phyloP scores from a whole-genome alignment of 805 yeast species.

The Grigorovia transvaalensis region DNA sequence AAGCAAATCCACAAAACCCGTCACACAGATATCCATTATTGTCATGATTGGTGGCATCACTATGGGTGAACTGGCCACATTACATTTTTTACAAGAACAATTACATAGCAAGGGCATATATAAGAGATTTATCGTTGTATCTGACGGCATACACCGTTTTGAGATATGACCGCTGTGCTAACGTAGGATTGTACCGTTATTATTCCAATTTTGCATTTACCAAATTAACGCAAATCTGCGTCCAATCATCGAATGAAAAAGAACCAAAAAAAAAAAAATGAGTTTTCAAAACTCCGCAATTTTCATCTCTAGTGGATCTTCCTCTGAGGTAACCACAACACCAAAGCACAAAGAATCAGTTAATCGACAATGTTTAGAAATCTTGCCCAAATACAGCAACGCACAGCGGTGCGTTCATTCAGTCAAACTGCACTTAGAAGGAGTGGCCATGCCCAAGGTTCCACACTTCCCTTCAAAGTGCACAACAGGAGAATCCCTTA shows the following conservation, averaged over 20 bases:
- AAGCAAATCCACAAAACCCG: neutral
- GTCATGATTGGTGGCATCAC: slow-evolving; percentile 79
- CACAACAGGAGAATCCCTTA: slow-evolving; percentile 88
- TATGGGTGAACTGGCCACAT: slow-evolving; percentile 67
- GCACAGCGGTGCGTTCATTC: neutral
- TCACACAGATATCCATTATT: slow-evolving; percentile 30
- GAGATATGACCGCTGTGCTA: neutral
- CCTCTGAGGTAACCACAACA: neutral
- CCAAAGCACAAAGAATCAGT: neutral
- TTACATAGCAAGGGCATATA: slow-evolving; percentile 27
- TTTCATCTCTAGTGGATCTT: neutral
- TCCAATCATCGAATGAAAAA: neutral
- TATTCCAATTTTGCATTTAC: too few relatives aligned
- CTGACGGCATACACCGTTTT: slow-evolving; percentile 31
- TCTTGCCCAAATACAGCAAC: neutral
- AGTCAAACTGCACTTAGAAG: neutral
- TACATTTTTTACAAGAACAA: slow-evolving; percentile 48
- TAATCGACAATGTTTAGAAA: neutral
- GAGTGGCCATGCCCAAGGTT: slow-evolving; percentile 41
- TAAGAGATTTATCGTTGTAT: slow-evolving; percentile 35
- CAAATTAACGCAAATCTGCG: too few relatives aligned
- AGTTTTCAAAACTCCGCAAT: neutral
- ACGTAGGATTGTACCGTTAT: neutral
- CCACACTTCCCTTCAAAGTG: slow-evolving; percentile 89
- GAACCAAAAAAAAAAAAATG: too few relatives aligned